Evolutionary conservation across 352 stramenopile species (phyloP).

Genomic region (Globisporangium megalacanthum): DNA sequence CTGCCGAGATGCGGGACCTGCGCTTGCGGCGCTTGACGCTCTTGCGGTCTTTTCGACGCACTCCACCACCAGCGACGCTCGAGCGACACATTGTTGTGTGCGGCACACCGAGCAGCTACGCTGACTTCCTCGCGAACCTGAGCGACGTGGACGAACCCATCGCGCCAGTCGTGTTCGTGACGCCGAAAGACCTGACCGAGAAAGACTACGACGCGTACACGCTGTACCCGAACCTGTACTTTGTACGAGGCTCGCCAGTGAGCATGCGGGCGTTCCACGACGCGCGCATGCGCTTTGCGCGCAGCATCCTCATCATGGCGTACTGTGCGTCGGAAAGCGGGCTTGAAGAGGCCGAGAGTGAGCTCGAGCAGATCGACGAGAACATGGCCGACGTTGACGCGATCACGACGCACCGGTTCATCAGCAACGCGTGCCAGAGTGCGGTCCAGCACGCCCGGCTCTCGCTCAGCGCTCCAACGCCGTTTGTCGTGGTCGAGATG

Average conservation of each 20-base stretch:
- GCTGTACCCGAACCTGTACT: slow-evolving; percentile 50
- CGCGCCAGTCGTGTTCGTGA: slow-evolving; percentile 50
- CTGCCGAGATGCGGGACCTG: slow-evolving; percentile 5
- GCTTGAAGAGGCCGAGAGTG: slow-evolving; percentile 15
- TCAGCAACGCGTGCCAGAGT: slow-evolving; percentile 60
- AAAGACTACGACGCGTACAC: slow-evolving; percentile 41
- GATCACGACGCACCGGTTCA: slow-evolving; percentile 73
- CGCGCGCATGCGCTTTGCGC: slow-evolving; percentile 45
- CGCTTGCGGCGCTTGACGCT: slow-evolving; percentile 26
- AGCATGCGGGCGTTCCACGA: slow-evolving; percentile 53
- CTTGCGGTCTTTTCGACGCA: slow-evolving; percentile 27
- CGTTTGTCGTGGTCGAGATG: slow-evolving; percentile 65
- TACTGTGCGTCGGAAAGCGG: slow-evolving; percentile 34
- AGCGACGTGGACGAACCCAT: slow-evolving; percentile 35
- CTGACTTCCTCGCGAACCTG: slow-evolving; percentile 46
- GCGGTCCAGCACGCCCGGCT: slow-evolving; percentile 3
- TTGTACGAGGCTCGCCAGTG: slow-evolving; percentile 61
- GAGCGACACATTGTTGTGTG: slow-evolving; percentile 59
- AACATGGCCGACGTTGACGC: slow-evolving; percentile 75
- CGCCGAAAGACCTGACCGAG: slow-evolving; percentile 36
- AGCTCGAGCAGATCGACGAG: slow-evolving; percentile 43
- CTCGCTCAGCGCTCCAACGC: slow-evolving; percentile 14
- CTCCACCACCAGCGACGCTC: slow-evolving; percentile 25
- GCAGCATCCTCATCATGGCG: slow-evolving; percentile 68
- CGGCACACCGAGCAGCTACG: slow-evolving; percentile 56